Conservation (phyloP, 805 yeast genomes). For the Wickerhamomyces ciferrii region DNA sequence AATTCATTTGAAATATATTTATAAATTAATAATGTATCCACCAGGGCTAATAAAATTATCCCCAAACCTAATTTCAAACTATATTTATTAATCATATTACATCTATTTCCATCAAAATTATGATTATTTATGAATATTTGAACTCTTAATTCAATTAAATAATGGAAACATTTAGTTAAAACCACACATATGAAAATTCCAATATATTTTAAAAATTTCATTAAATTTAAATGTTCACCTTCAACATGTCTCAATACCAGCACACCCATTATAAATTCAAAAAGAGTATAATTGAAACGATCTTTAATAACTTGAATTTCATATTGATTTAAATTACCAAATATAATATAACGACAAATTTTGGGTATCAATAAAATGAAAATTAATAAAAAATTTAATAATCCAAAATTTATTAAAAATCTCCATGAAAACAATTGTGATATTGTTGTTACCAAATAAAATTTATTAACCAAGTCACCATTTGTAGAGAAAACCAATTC, state of each 20-base stretch:
- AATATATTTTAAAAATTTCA: conserved; percentile 5
- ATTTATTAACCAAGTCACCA: background rate
- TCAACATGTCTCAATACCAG: conserved; percentile 1
- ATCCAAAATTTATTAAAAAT: conserved; percentile 2
- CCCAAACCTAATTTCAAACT: conserved; percentile 3
- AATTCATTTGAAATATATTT: background rate
- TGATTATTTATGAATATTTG: conserved; percentile 3
- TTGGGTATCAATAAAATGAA: background rate
- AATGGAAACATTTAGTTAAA: conserved; percentile 16
- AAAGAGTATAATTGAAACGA: conserved; percentile 2
- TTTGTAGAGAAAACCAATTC: background rate
- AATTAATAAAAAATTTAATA: conserved; percentile 1
- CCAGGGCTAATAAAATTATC: background rate
- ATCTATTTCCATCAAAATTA: background rate
- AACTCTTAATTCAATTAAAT: conserved; percentile 8
- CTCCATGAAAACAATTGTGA: background rate
- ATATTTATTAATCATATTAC: background rate
- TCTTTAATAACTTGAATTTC: background rate
- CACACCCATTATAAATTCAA: conserved; percentile 3
- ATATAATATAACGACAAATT: background rate
- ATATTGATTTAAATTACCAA: background rate
- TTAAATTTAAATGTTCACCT: background rate
- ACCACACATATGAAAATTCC: conserved; percentile 8
- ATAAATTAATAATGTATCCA: conserved; percentile 2
- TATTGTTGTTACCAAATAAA: background rate